A percentile compares a stretch with the other conserved stretches of the same genome.
Evolutionary conservation across 495 filamentous ascomycete species (phyloP).

Genomic region (Aspergillus sclerotioniger): DNA sequence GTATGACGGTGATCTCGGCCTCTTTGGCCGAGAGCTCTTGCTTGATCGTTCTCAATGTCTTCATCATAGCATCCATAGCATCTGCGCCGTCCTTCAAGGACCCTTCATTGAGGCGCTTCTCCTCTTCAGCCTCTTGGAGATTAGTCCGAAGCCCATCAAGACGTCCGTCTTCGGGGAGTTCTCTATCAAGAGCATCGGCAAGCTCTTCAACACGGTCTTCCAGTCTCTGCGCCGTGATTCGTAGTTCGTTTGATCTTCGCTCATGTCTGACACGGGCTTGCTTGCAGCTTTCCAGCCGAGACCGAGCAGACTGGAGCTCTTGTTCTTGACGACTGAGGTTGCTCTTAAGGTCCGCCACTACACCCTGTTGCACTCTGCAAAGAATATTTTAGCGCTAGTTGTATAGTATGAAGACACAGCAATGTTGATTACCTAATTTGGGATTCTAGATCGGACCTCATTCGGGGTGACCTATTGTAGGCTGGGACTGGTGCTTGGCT

Average conservation of each 20-base stretch:
- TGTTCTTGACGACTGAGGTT: slow-evolving; percentile 40
- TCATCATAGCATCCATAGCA: slow-evolving; percentile 51
- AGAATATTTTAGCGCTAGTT: slow-evolving; percentile 8
- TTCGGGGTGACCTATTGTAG: slow-evolving; percentile 56
- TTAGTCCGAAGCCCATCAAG: slow-evolving; percentile 57
- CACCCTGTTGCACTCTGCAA: slow-evolving; percentile 43
- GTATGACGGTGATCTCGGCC: slow-evolving; percentile 35
- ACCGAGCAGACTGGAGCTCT: slow-evolving; percentile 29
- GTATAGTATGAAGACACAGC: neutral
- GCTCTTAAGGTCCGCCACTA: slow-evolving; percentile 40
- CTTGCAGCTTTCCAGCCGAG: slow-evolving; percentile 33
- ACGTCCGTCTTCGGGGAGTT: slow-evolving; percentile 57
- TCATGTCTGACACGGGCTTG: slow-evolving; percentile 43
- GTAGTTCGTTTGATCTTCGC: slow-evolving; percentile 46
- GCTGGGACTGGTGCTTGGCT: slow-evolving; percentile 53
- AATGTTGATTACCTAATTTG: slow-evolving; percentile 53
- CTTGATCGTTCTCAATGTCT: slow-evolving; percentile 38
- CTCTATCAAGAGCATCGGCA: slow-evolving; percentile 57
- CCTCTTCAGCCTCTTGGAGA: slow-evolving; percentile 52
- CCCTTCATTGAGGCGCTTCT: slow-evolving; percentile 42
- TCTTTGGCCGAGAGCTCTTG: slow-evolving; percentile 41
- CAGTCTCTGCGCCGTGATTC: slow-evolving; percentile 55
- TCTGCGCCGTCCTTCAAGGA: slow-evolving; percentile 52
- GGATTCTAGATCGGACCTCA: slow-evolving; percentile 74
- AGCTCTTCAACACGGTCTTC: slow-evolving; percentile 58